Base-by-base conservation (phyloP, 1,284 basidiomycete species). In the Pseudozyma pruni region DNA sequence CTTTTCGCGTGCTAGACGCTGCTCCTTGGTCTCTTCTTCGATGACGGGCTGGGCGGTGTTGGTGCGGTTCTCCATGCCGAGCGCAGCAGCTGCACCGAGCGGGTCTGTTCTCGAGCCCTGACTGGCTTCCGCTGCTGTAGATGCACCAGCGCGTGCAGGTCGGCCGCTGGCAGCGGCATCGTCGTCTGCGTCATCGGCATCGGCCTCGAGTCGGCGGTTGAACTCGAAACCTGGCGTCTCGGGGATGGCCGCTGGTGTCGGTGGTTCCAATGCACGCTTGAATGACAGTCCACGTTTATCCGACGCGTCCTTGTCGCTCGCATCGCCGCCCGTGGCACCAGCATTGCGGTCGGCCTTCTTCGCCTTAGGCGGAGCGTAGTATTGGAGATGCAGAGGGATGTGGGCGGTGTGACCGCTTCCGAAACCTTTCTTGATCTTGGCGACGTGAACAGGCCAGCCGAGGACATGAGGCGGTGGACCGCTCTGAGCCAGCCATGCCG, bases 391-490 rank as follows among this genome's bases (percentile, higher is more conserved):
- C 5, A 78, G 58, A 8, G 68, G 58, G 16, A 78, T 48, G 31
- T 44, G 44, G 16, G 62, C 68, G 10, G 59, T 64, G 41, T 73
- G 64, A 1, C 55, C 57, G 13, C 53, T 41, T n/a, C 57, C 69
- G 35, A 76, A 76, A 2, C 74, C 75, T 23, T 56, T 70, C 19
- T 59, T 49, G 37, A 77, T 45, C 43, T 62, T 64, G n/a, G 68
- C 68, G 6, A 70, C 69, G 37, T 74, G 71, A 8, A 79, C 74
- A 2, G 76, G 77, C 69, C 73, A 79, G 10, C 77, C 77, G 0
- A 79, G 49, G 16, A 78, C 74, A 33, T 79, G 77, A 1, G 75
- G 75, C 17, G 77, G 72, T 19, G 76, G 75, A 11, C 74, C 74
- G 4, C 54, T 32, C 45, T 69, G 54, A 7, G 69, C 62, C 13